Base-by-base conservation (phyloP, 179 eudicot genomes). In the Beta lomatogona region DNA sequence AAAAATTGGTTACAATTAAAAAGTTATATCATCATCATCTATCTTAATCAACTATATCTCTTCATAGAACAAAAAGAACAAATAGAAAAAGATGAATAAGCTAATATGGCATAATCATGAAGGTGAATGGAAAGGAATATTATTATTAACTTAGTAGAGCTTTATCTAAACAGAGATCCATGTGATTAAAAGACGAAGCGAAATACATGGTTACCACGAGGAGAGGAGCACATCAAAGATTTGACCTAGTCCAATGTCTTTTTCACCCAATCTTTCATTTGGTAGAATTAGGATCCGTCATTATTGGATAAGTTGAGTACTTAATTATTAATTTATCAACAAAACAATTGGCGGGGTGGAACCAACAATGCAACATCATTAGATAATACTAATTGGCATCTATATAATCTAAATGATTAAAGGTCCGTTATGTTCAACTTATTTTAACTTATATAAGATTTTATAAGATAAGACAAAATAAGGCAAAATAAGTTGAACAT, bases 191-290 rank as follows among this genome's bases (percentile, higher is more conserved):
- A 68, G 82, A 66, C 44, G 50, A 19, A n/a, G 73, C 50, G 60
- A 74, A 44, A 76, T 21, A 79, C 67, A 36, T 66, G 68, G 64
- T 45, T 8, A 41, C 44, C 75, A 79, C 81, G 66, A 41, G 67
- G 66, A n/a, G 41, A 36, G 80, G 46, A 22, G 31, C n/a, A 14
- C 64, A 68, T 54, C 64, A 53, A 18, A 57, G 69, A 21, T 76
- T 79, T 79, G 81, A 79, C 76, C 36, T 12, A 18, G 75, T 78
- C 81, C 10, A 78, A 66, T 11, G n/a, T 25, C 41, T 14, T 50
- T 53, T 55, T 16, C 66, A 70, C 61, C 61, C 64, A 79, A 41
- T 79, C 22, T 16, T 74, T 74, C 25, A 74, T 36, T 31, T 73
- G 53, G 41, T 36, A 36, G 41, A 36, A 36, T 11, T 75, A 75